Conservation (phyloP, 768 basidiomycete genomes). For the Galerina marginata region DNA sequence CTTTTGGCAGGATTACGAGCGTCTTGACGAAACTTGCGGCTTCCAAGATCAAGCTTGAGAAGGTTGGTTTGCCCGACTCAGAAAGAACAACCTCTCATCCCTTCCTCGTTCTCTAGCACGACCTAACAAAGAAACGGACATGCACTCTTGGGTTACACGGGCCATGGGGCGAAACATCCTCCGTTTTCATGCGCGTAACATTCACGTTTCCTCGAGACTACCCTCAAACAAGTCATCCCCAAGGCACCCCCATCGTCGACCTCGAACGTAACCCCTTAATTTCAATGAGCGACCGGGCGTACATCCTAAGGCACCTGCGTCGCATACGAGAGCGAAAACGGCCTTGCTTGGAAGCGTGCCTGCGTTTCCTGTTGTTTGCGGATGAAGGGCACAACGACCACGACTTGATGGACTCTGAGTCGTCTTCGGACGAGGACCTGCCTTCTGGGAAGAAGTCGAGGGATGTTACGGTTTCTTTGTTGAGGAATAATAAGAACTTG, state of each 20-base stretch:
- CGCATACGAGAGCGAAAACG: conserved; percentile 72
- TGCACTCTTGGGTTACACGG: conserved; percentile 88
- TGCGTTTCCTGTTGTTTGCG: conserved; percentile 79
- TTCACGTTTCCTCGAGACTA: conserved; percentile 91
- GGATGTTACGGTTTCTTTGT: conserved; percentile 56
- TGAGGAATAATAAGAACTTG: conserved; percentile 75
- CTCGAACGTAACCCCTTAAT: conserved; percentile 86
- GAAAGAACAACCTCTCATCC: neutral
- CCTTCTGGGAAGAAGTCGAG: conserved; percentile 41
- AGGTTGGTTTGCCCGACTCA: conserved; percentile 48
- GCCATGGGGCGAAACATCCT: conserved; percentile 88
- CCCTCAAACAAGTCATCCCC: conserved; percentile 64
- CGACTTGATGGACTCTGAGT: conserved; percentile 56
- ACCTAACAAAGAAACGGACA: conserved; percentile 72
- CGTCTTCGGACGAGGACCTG: conserved; percentile 69
- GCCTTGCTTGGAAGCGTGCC: conserved; percentile 85
- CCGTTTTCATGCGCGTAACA: conserved; percentile 85
- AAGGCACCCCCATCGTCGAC: conserved; percentile 75
- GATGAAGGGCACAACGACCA: conserved; percentile 58
- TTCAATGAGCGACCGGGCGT: conserved; percentile 75
- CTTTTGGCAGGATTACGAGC: conserved; percentile 62
- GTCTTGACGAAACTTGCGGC: conserved; percentile 70
- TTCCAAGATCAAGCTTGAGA: conserved; percentile 84
- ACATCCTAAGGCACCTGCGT: conserved; percentile 78
- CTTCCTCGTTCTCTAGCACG: conserved; percentile 49